Evolutionary conservation across 768 basidiomycete genomes (phyloP).

Genomic region (Trametes coccinea): DNA sequence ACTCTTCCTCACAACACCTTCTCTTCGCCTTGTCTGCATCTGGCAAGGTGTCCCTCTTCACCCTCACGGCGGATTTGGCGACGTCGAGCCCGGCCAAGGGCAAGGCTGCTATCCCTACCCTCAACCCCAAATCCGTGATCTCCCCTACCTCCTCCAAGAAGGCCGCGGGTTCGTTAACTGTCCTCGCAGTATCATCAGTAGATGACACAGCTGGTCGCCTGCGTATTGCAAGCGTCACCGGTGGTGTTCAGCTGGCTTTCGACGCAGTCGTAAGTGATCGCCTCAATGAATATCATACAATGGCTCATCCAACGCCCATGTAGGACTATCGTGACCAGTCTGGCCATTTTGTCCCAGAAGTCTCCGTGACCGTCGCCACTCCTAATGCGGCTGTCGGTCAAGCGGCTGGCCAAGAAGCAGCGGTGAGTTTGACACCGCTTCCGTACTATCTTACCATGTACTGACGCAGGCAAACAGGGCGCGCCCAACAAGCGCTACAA

Average conservation of each 20-base stretch:
- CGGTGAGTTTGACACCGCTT: not conserved
- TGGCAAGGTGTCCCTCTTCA: slow-evolving; percentile 58
- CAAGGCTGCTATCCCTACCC: slow-evolving; percentile 48
- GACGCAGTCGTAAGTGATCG: slow-evolving; percentile 52
- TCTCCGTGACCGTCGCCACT: slow-evolving; percentile 35
- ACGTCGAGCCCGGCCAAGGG: slow-evolving; percentile 41
- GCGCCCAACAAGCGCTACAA: slow-evolving; percentile 64
- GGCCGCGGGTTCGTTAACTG: slow-evolving; percentile 34
- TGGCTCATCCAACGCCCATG: slow-evolving; percentile 2
- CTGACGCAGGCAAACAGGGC: slow-evolving; percentile 32
- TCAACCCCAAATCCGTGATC: slow-evolving; percentile 54
- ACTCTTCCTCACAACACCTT: slow-evolving; percentile 35
- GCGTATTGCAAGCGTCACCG: slow-evolving; percentile 53
- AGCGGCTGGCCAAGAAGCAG: slow-evolving; percentile 25
- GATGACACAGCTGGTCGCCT: slow-evolving; percentile 43
- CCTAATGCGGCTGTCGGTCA: slow-evolving; percentile 37
- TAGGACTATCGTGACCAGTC: slow-evolving; percentile 58
- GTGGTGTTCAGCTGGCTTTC: slow-evolving; percentile 61
- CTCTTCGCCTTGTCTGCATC: slow-evolving; percentile 60
- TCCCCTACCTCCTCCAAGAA: slow-evolving; percentile 42
- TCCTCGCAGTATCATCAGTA: slow-evolving; percentile 51
- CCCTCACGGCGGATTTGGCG: slow-evolving; percentile 49
- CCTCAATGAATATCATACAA: not conserved
- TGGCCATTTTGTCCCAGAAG: slow-evolving; percentile 53
- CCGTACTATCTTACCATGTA: not conserved